A percentile compares a stretch with the other conserved stretches of the same genome.
Evolutionary conservation across 2,329 filamentous ascomycete genomes (phyloP).

Genomic region (Thielaviopsis ethacetica): DNA sequence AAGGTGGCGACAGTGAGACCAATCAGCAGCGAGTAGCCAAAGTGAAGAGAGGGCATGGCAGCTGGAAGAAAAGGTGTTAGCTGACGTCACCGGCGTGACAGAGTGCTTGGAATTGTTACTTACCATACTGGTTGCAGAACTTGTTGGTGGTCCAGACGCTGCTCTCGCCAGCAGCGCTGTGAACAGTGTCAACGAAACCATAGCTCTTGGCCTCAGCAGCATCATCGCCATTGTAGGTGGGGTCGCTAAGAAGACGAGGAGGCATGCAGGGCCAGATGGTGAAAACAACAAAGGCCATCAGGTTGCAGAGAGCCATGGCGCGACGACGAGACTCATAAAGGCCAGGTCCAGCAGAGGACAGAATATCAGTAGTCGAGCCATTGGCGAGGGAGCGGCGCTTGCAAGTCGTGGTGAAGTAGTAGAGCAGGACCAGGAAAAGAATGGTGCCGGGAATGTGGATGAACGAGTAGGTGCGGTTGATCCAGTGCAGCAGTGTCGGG

Average conservation of each 20-base stretch:
- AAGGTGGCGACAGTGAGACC: slow-evolving; percentile 52
- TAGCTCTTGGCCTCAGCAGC: slow-evolving; percentile 43
- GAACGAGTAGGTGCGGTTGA: slow-evolving; percentile 59
- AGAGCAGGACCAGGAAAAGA: slow-evolving; percentile 46
- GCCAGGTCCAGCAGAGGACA: slow-evolving; percentile 23
- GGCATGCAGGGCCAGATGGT: slow-evolving; percentile 50
- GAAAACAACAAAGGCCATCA: slow-evolving; percentile 43
- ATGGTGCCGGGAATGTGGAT: slow-evolving; percentile 67
- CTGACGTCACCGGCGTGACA: not conserved
- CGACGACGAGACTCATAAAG: slow-evolving; percentile 39
- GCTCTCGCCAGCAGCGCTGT: slow-evolving; percentile 31
- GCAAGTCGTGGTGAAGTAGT: slow-evolving; percentile 51
- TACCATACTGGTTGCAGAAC: slow-evolving; percentile 61
- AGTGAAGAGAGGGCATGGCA: slow-evolving; percentile 62
- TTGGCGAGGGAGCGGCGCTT: slow-evolving; percentile 24
- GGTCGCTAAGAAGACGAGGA: slow-evolving; percentile 40
- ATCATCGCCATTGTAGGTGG: slow-evolving; percentile 34
- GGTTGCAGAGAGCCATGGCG: slow-evolving; percentile 45
- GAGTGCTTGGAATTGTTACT: slow-evolving; percentile 14
- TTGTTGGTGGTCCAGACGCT: slow-evolving; percentile 57
- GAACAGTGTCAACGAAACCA: slow-evolving; percentile 46
- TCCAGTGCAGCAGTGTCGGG: slow-evolving; percentile 45
- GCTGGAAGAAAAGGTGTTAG: slow-evolving; percentile 23
- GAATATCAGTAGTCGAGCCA: slow-evolving; percentile 15
- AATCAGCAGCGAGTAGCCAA: slow-evolving; percentile 59